Conservation (phyloP, 2,329 filamentous ascomycete species). For the Aureobasidium zeae region DNA sequence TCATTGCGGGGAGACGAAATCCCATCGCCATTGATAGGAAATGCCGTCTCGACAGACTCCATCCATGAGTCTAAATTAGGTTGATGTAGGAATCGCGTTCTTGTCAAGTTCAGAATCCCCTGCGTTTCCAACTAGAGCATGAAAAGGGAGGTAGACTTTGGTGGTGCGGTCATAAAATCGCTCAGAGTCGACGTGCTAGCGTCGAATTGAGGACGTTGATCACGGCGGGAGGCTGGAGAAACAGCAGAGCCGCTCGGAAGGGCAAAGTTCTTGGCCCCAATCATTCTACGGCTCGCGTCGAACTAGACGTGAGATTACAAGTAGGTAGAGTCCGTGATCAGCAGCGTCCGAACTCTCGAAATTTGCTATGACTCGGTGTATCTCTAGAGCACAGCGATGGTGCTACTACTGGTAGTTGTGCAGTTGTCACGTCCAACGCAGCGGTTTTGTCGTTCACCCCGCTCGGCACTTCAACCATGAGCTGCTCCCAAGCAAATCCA, state of each 20-base stretch:
- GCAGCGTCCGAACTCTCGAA: conserved; percentile 6
- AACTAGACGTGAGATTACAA: background rate
- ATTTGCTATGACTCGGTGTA: conserved; percentile 10
- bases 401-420: no score
- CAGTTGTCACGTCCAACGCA: no score
- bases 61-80: conserved; percentile 12
- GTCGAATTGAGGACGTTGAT: background rate
- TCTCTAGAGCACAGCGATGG: no score
- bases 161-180: background rate
- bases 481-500: no score
- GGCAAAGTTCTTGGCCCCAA: conserved; percentile 4
- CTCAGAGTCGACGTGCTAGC: background rate
- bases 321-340: background rate
- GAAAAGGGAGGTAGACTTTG: no score
- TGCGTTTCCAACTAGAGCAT: no score
- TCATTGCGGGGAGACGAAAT: conserved; percentile 13
- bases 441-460: no score
- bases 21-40: conserved; percentile 15
- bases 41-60: conserved; percentile 16
- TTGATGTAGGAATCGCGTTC: no score
- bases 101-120: no score
- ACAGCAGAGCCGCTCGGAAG: conserved; percentile 4
- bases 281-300: background rate
- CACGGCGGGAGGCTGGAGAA: conserved; percentile 7
- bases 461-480: no score